phyloP scores from a whole-genome alignment of 2,329 filamentous ascomycete species.

The Cercospora sp. region DNA sequence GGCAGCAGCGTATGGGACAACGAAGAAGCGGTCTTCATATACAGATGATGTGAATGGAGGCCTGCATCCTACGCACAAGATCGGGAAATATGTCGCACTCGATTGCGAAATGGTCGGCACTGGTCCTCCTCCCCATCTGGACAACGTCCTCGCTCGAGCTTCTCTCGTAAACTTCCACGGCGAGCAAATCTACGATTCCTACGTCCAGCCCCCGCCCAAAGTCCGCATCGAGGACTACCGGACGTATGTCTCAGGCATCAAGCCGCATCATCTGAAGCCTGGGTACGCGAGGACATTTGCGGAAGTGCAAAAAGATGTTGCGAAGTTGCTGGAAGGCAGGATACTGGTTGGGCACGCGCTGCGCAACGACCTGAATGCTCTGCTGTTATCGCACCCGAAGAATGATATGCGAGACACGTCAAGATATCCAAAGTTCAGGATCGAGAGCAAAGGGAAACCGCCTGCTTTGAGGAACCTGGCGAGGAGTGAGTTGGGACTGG shows the following conservation, averaged over 20 bases:
- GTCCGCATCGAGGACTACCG: slow-evolving; percentile 88
- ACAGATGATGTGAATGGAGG: slow-evolving; percentile 50
- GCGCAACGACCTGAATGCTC: slow-evolving; percentile 70
- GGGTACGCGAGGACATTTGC: slow-evolving; percentile 58
- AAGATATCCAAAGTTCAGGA: slow-evolving; percentile 71
- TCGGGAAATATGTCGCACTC: slow-evolving; percentile 88
- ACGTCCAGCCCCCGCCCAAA: slow-evolving; percentile 62
- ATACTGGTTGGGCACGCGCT: slow-evolving; percentile 84
- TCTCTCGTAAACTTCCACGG: slow-evolving; percentile 94
- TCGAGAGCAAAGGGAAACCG: slow-evolving; percentile 66
- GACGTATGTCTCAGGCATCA: slow-evolving; percentile 80
- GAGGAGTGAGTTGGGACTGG: slow-evolving; percentile 57
- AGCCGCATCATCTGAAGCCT: slow-evolving; percentile 67
- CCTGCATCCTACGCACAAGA: slow-evolving; percentile 56
- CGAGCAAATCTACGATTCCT: slow-evolving; percentile 89
- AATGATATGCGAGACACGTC: slow-evolving; percentile 83
- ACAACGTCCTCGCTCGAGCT: slow-evolving; percentile 79
- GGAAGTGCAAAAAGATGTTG: slow-evolving; percentile 72
- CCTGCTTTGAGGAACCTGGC: slow-evolving; percentile 65
- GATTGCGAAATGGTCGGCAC: slow-evolving; percentile 99
- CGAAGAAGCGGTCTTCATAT: slow-evolving; percentile 58
- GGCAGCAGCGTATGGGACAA: slow-evolving; percentile 62
- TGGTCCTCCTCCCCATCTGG: slow-evolving; percentile 63
- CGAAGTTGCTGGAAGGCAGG: slow-evolving; percentile 65
- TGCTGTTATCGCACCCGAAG: slow-evolving; percentile 76